Conservation (phyloP, 1,139 yeast genomes). For the Arxiozyma heterogenica region DNA sequence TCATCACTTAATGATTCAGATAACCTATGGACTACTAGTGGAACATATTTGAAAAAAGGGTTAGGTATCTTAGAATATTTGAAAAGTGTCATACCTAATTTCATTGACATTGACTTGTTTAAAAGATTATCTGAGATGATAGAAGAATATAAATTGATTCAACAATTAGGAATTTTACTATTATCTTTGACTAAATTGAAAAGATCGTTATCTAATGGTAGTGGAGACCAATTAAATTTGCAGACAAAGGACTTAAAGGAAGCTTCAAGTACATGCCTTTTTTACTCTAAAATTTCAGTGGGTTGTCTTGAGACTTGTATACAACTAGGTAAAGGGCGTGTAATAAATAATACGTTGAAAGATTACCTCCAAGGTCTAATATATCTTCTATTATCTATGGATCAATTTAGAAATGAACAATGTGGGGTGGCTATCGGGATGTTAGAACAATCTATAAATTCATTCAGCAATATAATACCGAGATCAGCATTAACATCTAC, state of each 20-base stretch:
- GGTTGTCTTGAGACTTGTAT: slow-evolving; percentile 21
- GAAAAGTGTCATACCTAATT: background rate
- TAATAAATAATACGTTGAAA: slow-evolving; percentile 9
- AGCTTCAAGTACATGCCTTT: slow-evolving; percentile 15
- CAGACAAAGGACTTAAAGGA: slow-evolving; percentile 22
- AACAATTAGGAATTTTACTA: slow-evolving; percentile 24
- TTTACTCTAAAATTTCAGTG: slow-evolving; percentile 23
- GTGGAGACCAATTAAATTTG: slow-evolving; percentile 20
- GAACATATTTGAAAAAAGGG: slow-evolving; percentile 18
- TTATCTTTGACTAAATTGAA: slow-evolving; percentile 25
- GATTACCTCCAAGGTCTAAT: slow-evolving; percentile 20
- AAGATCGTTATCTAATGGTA: slow-evolving; percentile 14
- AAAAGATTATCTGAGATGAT: slow-evolving; percentile 6
- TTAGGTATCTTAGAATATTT: slow-evolving; percentile 20
- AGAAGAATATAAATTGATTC: slow-evolving; percentile 17
- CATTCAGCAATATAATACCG: slow-evolving; percentile 13
- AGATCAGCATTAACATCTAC: slow-evolving; percentile 12
- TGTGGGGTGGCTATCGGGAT: slow-evolving; percentile 25
- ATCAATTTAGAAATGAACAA: slow-evolving; percentile 20
- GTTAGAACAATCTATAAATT: slow-evolving; percentile 17
- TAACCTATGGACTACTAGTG: slow-evolving; percentile 20
- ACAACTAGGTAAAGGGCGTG: slow-evolving; percentile 3
- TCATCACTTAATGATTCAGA: slow-evolving; percentile 5
- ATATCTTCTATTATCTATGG: slow-evolving; percentile 22
- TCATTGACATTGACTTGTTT: background rate